Evolutionary conservation across 208 protist species (phyloP), one percentile per base, ranked within the genome.

Genomic region (Leishmania major): DNA sequence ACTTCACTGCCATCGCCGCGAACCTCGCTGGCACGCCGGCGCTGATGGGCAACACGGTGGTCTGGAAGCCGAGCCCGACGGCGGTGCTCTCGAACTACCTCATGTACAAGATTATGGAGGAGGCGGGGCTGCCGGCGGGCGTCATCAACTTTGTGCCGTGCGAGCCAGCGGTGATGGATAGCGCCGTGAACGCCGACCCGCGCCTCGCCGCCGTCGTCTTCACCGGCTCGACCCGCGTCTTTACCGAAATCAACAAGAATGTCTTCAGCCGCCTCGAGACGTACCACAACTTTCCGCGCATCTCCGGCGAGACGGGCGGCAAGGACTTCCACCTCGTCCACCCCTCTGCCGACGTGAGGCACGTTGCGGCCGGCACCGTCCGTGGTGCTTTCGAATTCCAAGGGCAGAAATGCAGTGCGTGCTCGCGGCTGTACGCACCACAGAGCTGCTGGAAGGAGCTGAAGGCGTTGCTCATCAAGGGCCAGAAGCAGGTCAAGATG

Each of bases 321-420:
- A 99, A 99, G 90, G 99, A 99, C 88, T 99, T 99, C 89, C 98
- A 99, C 81, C 86, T 99, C 15, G 80, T 99, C 25, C 99, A 99
- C 89, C 88, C 94, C 19, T 93, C 91, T 31, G 94, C 94, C 31
- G 92, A 99, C 83, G 57, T 99, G 57, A 93, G 94, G 74, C 82
- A 90, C 17, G 91, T 95, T 40, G 93, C 98, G 0, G 94, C 95
- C 59, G 69, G 82, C 49, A 99, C 97, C 8, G 53, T 99, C 1
- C 95, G 99, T 67, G 96, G 88, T 13, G 92, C 98, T 17, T 99
- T 99, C 89, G 99, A 99, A 88, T 99, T 94, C 84, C 95, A 98
- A 84, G 98, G 99, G 40, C 99, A 99, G 91, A 99, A 99, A 92
- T 99, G 99, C 92, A 99, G 90, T 71, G 96, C 96, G 47, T 95